Percentiles rank a stretch among this genome's conserved stretches.
phyloP scores from a whole-genome alignment of 345 rosid genomes.

The Streptanthus diversifolius region DNA sequence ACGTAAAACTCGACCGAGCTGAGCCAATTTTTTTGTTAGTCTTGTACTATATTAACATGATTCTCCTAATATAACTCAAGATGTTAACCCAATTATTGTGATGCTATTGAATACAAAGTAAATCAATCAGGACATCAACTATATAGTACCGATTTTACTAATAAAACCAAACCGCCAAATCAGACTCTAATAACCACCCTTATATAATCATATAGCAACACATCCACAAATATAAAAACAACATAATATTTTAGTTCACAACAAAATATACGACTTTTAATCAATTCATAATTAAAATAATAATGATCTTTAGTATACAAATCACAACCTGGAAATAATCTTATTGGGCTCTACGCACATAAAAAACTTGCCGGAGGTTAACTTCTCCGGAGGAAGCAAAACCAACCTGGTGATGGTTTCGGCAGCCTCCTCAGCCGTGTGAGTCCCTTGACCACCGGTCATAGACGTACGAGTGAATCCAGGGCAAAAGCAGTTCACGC shows the following conservation, averaged over 20 bases:
- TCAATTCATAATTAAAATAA: background rate
- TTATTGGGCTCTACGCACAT: conserved; percentile 30
- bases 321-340: conserved; percentile 23
- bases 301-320: background rate
- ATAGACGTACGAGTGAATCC: conserved; percentile 82
- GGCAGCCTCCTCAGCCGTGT: conserved; percentile 61
- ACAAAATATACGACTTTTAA: background rate
- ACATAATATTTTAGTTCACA: background rate
- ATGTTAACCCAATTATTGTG: background rate
- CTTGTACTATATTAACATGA: too few relatives aligned
- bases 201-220: background rate
- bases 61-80: background rate
- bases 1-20: too few relatives aligned
- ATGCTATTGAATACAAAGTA: background rate
- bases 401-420: conserved; percentile 37
- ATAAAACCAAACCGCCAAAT: too few relatives aligned
- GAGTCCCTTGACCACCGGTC: conserved; percentile 71
- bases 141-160: too few relatives aligned
- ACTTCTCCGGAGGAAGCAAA: conserved; percentile 48
- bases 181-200: too few relatives aligned
- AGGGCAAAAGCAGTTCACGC: conserved; percentile 76
- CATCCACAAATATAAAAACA: background rate
- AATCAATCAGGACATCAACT: background rate
- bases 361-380: conserved; percentile 55
- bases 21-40: too few relatives aligned